Evolutionary conservation across 1,284 basidiomycete genomes (phyloP), one percentile per base, ranked within the genome.

Genomic region (Cryptococcus amylolentus): DNA sequence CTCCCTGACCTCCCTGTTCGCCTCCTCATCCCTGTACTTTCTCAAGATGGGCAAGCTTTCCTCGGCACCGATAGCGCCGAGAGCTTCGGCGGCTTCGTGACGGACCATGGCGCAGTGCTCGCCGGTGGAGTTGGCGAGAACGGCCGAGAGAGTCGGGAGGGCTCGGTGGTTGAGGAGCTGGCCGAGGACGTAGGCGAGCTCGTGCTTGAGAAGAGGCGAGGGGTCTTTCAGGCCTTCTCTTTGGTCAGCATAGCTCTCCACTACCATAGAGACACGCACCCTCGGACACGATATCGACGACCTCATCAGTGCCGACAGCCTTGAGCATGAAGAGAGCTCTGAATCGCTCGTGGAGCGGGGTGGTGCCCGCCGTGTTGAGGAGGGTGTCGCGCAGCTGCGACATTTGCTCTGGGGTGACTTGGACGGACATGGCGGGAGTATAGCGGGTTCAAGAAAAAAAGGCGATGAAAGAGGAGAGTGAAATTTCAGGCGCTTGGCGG

Each of bases 51-150:
- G 84, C 18, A 95, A 75, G 5, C 89, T 88, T 0, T 78, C 68
- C 3, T 81, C 72, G 20, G 84, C 81, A 8, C 89, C 91, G 53
- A 98, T 91, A 2, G 96, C 96, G 44, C 95, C 96, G 81, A 99
- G 88, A 3, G 96, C 95, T 79, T 99, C 96, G 18, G 96, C 96
- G 26, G 96, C 94, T 88, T 99, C 95, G 80, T 99, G 95, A 54
- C 95, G 83, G 56, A 98, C 96, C 96, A 99, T 99, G 1, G 91
- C 87, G 57, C 76, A 76, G 57, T 78, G 76, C 52, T 61, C 35
- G 9, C 66, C 68, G 10, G 64, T 55, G 2, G 61, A 56, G 78
- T 98, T 92, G 57, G 83, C 80, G 35, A 99, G 82, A 5, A 96
- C 88, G 2, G 80, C 75, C 74, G 89, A 87, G 4, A 99, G 83